These are phyloP conservation scores for Coemansia sp. DNA, from an alignment of 192 early-diverging fungal genomes.

Conservation along the genomic window DNA sequence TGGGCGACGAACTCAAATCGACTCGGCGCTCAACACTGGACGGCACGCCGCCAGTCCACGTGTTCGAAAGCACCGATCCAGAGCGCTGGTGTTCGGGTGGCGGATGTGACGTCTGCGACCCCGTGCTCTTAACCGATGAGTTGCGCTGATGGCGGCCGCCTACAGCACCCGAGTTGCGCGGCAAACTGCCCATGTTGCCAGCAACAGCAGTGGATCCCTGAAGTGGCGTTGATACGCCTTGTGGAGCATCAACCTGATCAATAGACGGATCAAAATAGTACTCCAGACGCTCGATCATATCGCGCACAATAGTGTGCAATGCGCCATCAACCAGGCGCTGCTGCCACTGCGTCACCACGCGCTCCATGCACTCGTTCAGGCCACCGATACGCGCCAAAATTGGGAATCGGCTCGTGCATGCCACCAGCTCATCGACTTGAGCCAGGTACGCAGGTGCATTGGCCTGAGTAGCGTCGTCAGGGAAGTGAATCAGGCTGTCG, in stretches of 20 bases:
- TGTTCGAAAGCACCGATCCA: slow-evolving; percentile 25
- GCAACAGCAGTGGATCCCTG: neutral
- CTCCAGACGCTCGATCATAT: slow-evolving; percentile 47
- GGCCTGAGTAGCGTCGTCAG: slow-evolving; percentile 21
- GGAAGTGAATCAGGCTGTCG: slow-evolving; percentile 37
- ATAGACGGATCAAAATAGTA: slow-evolving; percentile 46
- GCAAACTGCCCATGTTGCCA: neutral
- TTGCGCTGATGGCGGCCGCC: slow-evolving; percentile 36
- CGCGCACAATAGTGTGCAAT: slow-evolving; percentile 32
- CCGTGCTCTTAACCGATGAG: slow-evolving; percentile 21
- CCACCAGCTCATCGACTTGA: slow-evolving; percentile 38
- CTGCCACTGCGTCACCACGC: slow-evolving; percentile 36
- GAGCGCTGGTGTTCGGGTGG: slow-evolving; percentile 20
- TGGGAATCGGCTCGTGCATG: slow-evolving; percentile 15
- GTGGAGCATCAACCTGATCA: slow-evolving; percentile 5
- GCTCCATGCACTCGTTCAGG: slow-evolving; percentile 27
- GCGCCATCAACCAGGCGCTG: slow-evolving; percentile 31
- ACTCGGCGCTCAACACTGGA: neutral
- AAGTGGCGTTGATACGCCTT: neutral
- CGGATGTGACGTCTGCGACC: slow-evolving; percentile 28
- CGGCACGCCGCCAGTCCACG: slow-evolving; percentile 13
- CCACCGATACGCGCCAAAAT: slow-evolving; percentile 45
- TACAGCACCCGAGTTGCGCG: slow-evolving; percentile 19
- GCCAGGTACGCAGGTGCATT: slow-evolving; percentile 16
- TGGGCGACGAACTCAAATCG: neutral